phyloP scores from a whole-genome alignment of 192 early-diverging fungal species.

The Coemansia sp. region DNA sequence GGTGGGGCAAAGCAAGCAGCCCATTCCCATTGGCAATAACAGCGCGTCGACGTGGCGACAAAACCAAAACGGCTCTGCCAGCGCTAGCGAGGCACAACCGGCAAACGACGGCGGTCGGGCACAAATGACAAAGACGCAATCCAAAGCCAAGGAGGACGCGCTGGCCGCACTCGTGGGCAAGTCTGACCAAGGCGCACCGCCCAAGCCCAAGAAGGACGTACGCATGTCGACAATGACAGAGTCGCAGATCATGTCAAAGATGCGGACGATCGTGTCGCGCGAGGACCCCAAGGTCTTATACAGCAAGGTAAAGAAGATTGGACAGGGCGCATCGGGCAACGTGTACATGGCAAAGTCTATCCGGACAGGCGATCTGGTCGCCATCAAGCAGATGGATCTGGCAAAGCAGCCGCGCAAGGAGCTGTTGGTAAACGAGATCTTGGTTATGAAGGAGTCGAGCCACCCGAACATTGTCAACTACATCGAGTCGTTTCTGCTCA shows the following conservation, averaged over 20 bases:
- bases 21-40: constrained; percentile 24
- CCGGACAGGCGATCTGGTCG: constrained; percentile 73
- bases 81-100: constrained; percentile 12
- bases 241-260: constrained; percentile 91
- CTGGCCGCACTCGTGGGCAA: constrained; percentile 59
- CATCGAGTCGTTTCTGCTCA: constrained; percentile 87
- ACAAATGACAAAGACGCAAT: constrained; percentile 56
- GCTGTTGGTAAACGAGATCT: constrained; percentile 89
- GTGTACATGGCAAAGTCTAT: constrained; percentile 90
- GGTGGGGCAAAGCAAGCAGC: constrained; percentile 33
- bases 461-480: constrained; percentile 99
- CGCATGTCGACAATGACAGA: constrained; percentile 90
- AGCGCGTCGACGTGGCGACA: constrained; percentile 21
- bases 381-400: constrained; percentile 95
- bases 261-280: constrained; percentile 85
- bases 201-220: constrained; percentile 69
- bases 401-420: constrained; percentile 86
- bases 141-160: constrained; percentile 57
- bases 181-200: constrained; percentile 43
- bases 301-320: constrained; percentile 93
- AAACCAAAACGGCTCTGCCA: constrained; percentile 38
- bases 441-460: constrained; percentile 90
- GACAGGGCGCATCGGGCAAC: constrained; percentile 98
- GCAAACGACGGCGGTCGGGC: constrained; percentile 26
- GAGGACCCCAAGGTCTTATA: constrained; percentile 91